phyloP scores from a whole-genome alignment of 306 rosid species.

The Trifolium repens region DNA sequence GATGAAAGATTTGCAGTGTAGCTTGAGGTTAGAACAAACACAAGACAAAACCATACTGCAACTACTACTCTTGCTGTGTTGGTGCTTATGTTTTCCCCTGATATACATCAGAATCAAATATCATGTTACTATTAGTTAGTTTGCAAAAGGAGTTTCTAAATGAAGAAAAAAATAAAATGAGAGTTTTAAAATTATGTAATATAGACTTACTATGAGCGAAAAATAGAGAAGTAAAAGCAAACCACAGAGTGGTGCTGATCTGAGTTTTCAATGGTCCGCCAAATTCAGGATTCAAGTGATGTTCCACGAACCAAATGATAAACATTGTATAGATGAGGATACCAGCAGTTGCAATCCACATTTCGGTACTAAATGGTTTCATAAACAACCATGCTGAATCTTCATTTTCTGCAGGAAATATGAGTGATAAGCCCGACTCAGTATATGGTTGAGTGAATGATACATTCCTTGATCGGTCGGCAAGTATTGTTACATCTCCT shows the following conservation, averaged over 20 bases:
- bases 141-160: constrained; percentile 13
- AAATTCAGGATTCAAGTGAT: constrained; percentile 53
- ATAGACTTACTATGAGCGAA: constrained; percentile 65
- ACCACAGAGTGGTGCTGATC: constrained; percentile 64
- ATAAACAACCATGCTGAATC: constrained; percentile 54
- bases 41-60: constrained; percentile 57
- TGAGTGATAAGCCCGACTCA: constrained; percentile 58
- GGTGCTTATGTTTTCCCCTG: constrained; percentile 56
- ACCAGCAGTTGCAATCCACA: constrained; percentile 55
- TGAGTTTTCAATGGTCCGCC: constrained; percentile 59
- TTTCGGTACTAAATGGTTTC: constrained; percentile 55
- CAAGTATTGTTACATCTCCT: constrained; percentile 67
- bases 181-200: not conserved
- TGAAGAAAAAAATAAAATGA: not conserved
- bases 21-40: constrained; percentile 61
- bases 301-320: constrained; percentile 66
- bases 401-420: constrained; percentile 50
- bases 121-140: not conserved
- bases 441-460: constrained; percentile 69
- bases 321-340: constrained; percentile 62
- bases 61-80: constrained; percentile 55
- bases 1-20: constrained; percentile 78
- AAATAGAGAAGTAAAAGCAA: constrained; percentile 68
- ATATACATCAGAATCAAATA: not conserved
- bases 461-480: constrained; percentile 45